phyloP scores from a whole-genome alignment of 176 grass and related monocot genomes.

The Oryza australiensis region DNA sequence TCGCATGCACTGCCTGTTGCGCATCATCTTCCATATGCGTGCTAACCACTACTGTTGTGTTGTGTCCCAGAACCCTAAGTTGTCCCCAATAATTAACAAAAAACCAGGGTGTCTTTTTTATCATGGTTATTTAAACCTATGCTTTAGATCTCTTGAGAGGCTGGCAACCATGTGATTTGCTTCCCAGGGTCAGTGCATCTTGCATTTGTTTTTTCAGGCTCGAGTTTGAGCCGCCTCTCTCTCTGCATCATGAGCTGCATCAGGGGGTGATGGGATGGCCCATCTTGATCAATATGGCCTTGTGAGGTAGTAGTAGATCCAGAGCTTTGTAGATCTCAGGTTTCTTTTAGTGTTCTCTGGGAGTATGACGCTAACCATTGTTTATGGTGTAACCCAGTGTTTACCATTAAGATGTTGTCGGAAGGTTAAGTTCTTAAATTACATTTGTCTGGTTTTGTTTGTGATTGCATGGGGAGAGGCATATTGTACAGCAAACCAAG shows the following conservation, averaged over 20 bases:
- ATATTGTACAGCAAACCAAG: conserved; percentile 11
- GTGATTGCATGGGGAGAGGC: not conserved
- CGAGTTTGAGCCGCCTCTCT: conserved; percentile 15
- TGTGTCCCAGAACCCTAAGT: conserved; percentile 14
- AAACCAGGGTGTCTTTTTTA: conserved; percentile 25
- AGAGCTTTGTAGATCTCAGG: conserved; percentile 31
- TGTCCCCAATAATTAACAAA: conserved; percentile 16
- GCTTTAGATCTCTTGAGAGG: conserved; percentile 22
- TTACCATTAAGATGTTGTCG: conserved; percentile 32
- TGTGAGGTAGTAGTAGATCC: conserved; percentile 8
- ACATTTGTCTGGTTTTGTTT: conserved; percentile 22
- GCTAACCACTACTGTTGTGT: conserved; percentile 5
- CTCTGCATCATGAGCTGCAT: conserved; percentile 18
- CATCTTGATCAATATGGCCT: conserved; percentile 2
- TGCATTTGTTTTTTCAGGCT: conserved; percentile 32
- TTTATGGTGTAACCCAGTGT: conserved; percentile 19
- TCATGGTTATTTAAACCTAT: conserved; percentile 21
- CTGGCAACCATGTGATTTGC: conserved; percentile 43
- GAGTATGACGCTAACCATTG: not conserved
- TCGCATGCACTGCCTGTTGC: conserved; percentile 7
- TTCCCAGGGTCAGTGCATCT: conserved; percentile 32
- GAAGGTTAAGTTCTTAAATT: conserved; percentile 14
- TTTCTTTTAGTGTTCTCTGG: conserved; percentile 30
- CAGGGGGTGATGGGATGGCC: not conserved
- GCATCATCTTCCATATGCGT: not conserved